Base-by-base conservation (phyloP, 495 filamentous ascomycete genomes). In the Eremomyces bilateralis region DNA sequence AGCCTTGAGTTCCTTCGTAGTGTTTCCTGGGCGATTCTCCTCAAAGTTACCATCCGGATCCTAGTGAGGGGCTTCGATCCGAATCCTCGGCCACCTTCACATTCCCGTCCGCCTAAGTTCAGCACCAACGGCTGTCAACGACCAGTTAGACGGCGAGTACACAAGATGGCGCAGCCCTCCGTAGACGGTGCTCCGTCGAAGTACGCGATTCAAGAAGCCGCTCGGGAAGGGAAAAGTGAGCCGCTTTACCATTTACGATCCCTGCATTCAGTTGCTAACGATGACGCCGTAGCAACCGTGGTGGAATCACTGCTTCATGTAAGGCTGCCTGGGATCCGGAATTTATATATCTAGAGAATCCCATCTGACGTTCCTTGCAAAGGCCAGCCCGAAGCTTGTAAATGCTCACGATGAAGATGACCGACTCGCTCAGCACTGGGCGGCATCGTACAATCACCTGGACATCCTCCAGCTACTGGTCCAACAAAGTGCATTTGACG, bases 351-450 rank as follows among this genome's bases (percentile, higher is more conserved):
- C n/a, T n/a, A n/a, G n/a, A n/a, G n/a, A n/a, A n/a, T n/a, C n/a
- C n/a, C n/a, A n/a, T n/a, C 21, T 15, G 28, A 46, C 47, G 31
- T 46, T 44, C 16, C 40, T 35, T 4, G 27, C 44, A 0, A 29
- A 90, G 71, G 74, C 75, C 45, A 83, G 90, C 45, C 74, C 80
- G 0, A 81, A 79, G 43, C 65, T 84, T 27, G 73, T 79, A 11
- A 60, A 58, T 21, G 60, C 59, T 31, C 76, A 71, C 51, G 88
- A 99, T 46, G 73, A 78, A 33, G 88, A 99, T 52, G 81, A 82
- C 33, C 78, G 88, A 33, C 67, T 93, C 16, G 77, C 90, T 0
- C 73, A 95, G 34, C 90, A 99, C 56, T 99, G 90, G 90, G 88
- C 88, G 1, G 68, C 71, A 11, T 88, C 83, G 29, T 76, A 76